Evolutionary conservation across 768 basidiomycete genomes (phyloP).

Genomic region (Macrolepiota dolichaula): DNA sequence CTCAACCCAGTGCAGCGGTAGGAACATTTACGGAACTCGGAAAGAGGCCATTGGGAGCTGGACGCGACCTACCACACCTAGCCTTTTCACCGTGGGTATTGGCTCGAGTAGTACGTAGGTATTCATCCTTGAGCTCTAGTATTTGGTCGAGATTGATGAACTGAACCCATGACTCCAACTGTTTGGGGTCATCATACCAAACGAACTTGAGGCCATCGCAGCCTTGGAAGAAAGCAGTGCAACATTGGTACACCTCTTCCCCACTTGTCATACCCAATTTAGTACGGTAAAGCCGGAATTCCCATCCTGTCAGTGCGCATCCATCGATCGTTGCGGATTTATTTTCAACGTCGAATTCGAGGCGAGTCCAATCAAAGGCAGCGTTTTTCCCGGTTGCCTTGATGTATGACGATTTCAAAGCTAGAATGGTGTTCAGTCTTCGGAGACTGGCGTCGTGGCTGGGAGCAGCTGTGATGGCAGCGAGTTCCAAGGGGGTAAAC

Average conservation of each 20-base stretch:
- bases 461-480: constrained; percentile 49
- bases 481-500: constrained; percentile 30
- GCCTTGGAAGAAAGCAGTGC: constrained; percentile 73
- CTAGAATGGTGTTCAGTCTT: constrained; percentile 72
- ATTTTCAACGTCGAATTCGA: constrained; percentile 74
- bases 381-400: constrained; percentile 79
- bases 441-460: constrained; percentile 66
- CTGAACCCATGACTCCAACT: constrained; percentile 78
- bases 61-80: too few relatives aligned
- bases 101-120: too few relatives aligned
- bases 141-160: constrained; percentile 83
- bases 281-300: constrained; percentile 78
- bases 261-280: constrained; percentile 65
- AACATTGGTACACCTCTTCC: constrained; percentile 73
- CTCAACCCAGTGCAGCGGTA: too few relatives aligned
- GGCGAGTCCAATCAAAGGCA: constrained; percentile 78
- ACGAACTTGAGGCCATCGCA: constrained; percentile 63
- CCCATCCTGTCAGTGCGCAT: constrained; percentile 73
- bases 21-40: too few relatives aligned
- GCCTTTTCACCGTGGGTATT: too few relatives aligned
- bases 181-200: constrained; percentile 64
- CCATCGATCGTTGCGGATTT: constrained; percentile 64
- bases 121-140: too few relatives aligned
- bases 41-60: too few relatives aligned
- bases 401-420: constrained; percentile 80